phyloP scores from a whole-genome alignment of 768 basidiomycete genomes.

The Amanita molliuscula region DNA sequence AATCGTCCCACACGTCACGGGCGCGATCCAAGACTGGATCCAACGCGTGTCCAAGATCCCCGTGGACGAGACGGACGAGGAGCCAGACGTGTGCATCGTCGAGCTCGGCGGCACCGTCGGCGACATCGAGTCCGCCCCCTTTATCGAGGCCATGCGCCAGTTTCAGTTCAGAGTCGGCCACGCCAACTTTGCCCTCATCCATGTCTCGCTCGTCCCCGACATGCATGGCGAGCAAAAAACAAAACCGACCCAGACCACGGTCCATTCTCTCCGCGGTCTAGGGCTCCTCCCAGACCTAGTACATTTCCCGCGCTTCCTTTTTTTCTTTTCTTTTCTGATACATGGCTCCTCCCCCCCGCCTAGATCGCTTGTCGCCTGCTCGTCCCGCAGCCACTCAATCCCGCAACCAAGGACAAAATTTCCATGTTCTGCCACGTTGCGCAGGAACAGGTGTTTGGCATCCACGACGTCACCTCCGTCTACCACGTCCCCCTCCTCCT shows the following conservation, averaged over 20 bases:
- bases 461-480: constrained; percentile 93
- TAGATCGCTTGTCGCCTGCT: constrained; percentile 91
- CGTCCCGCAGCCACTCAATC: constrained; percentile 70
- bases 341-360: neutral
- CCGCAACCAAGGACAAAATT: constrained; percentile 88
- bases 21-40: constrained; percentile 98
- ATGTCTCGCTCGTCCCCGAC: constrained; percentile 96
- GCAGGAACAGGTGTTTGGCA: constrained; percentile 82
- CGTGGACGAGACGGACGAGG: constrained; percentile 86
- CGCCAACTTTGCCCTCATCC: constrained; percentile 94
- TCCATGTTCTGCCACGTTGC: constrained; percentile 99
- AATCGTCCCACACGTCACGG: constrained; percentile 95
- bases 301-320: constrained; percentile 16
- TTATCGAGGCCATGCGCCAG: constrained; percentile 98
- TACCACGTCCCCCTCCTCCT: constrained; percentile 95
- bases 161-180: constrained; percentile 98
- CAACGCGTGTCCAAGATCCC: constrained; percentile 90
- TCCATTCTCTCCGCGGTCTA: constrained; percentile 85
- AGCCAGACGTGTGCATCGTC: constrained; percentile 95
- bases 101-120: constrained; percentile 99
- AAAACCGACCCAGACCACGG: constrained; percentile 96
- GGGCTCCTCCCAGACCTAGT: constrained; percentile 91
- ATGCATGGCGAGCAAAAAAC: constrained; percentile 99
- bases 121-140: constrained; percentile 97
- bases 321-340: neutral